A percentile compares a stretch with the other conserved stretches of the same genome.
Conservation (phyloP, 345 rosid genomes). For the Kernera saxatilis region DNA sequence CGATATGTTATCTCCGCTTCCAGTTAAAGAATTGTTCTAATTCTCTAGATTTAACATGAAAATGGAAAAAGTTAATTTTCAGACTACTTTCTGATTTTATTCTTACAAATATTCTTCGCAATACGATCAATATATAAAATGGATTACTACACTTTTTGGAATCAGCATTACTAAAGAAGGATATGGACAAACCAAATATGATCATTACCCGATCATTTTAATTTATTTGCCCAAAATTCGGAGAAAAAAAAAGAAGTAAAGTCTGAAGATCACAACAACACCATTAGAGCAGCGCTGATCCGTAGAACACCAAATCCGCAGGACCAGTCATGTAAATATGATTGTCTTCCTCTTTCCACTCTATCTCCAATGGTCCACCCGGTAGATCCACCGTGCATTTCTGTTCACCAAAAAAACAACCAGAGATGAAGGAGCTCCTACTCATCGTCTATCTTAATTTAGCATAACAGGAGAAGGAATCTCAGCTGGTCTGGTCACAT, state of each 20-base stretch:
- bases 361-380: constrained; percentile 90
- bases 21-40: background rate
- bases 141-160: too few species aligned
- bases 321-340: constrained; percentile 95
- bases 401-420: constrained; percentile 35
- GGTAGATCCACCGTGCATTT: constrained; percentile 83
- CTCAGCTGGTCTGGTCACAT: background rate
- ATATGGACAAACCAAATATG: too few species aligned
- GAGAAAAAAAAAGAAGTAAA: too few species aligned
- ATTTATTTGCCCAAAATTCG: too few species aligned
- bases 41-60: background rate
- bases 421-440: background rate
- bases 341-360: constrained; percentile 86
- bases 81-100: background rate
- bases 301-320: constrained; percentile 78
- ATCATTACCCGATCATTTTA: background rate
- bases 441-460: background rate
- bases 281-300: constrained; percentile 48
- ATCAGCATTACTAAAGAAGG: too few species aligned
- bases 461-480: background rate
- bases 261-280: constrained; percentile 1
- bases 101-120: background rate
- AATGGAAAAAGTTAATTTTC: background rate
- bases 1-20: background rate
- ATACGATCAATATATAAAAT: too few species aligned